Percentiles rank a stretch among this genome's conserved stretches.
Evolutionary conservation across 1,284 basidiomycete genomes (phyloP).

Genomic region (Papiliotrema laurentii): DNA sequence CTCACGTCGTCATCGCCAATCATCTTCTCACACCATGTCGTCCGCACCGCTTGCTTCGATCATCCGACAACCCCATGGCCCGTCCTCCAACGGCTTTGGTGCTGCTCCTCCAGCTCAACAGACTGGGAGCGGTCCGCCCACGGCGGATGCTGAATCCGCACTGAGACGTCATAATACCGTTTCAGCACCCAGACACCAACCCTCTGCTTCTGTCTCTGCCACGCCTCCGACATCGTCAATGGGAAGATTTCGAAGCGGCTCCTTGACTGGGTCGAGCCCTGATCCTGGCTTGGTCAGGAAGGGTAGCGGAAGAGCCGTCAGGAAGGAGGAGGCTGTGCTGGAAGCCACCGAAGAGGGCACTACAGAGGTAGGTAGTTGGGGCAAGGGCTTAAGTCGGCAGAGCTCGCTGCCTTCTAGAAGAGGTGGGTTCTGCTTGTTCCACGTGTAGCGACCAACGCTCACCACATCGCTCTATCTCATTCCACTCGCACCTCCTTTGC

Average conservation of each 20-base stretch:
- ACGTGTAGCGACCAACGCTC: no score
- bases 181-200: slow-evolving; percentile 23
- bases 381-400: slow-evolving; percentile 37
- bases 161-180: slow-evolving; percentile 38
- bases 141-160: slow-evolving; percentile 29
- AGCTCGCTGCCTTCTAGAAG: slow-evolving; percentile 38
- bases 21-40: slow-evolving; percentile 5
- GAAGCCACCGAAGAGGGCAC: slow-evolving; percentile 20
- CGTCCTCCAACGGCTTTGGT: slow-evolving; percentile 26
- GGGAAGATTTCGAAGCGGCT: slow-evolving; percentile 27
- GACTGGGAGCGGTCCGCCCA: slow-evolving; percentile 29
- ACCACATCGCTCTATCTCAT: no score
- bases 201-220: slow-evolving; percentile 24
- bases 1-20: not conserved
- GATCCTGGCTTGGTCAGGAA: slow-evolving; percentile 23
- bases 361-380: slow-evolving; percentile 26
- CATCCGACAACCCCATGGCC: slow-evolving; percentile 43
- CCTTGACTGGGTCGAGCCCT: slow-evolving; percentile 14
- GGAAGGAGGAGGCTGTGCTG: slow-evolving; percentile 26
- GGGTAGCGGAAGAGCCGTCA: slow-evolving; percentile 22
- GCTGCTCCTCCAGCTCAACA: slow-evolving; percentile 9
- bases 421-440: slow-evolving; percentile 33
- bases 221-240: slow-evolving; percentile 21
- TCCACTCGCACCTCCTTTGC: no score
- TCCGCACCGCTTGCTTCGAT: slow-evolving; percentile 20